Base-by-base conservation (phyloP, 208 protist genomes). In the Endotrypanum monterogeii region DNA sequence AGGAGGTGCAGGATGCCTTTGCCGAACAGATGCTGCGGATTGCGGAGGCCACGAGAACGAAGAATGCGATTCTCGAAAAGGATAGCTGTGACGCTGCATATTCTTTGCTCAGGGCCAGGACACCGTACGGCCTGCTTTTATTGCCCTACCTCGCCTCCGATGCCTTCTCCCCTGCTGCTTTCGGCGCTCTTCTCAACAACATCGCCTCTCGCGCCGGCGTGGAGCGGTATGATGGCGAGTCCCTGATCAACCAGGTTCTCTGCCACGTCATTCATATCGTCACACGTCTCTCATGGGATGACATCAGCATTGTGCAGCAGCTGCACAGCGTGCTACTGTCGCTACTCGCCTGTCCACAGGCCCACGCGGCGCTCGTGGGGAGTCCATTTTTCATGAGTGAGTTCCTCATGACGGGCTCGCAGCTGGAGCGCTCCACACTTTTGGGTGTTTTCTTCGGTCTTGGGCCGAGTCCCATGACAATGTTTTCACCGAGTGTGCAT, bases 91-190 rank as follows among this genome's bases (percentile, higher is more conserved):
- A 83, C 52, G 82, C 74, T 0, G 87, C 84, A 37, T 92, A 84
- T 55, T 71, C 77, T 55, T 57, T 83, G 61, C 71, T 93, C n/a
- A 83, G 70, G 75, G 51, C n/a, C 7, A 71, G 75, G 51, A 52
- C 58, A 12, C 83, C 87, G 1, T 78, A 86, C 67, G 89, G 90
- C 20, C 55, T 87, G 25, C 57, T 83, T 28, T 74, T 96, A 51
- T 76, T 96, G 66, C 92, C 92, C 30, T 96, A 96, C 70, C 83
- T 96, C 52, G 88, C 89, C 54, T 94, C 87, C 7, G 78, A 87
- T 57, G 80, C 72, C 62, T 94, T 86, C 81, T 80, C 77, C 28
- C 32, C 83, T 9, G 74, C 61, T 1, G 87, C 89, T 6, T 41
- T 94, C 2, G 87, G 93, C 67, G 79, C 90, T 14, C 82, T 96